Percentiles rank a stretch among this genome's conserved stretches.
phyloP scores from a whole-genome alignment of 2,329 filamentous ascomycete species.

The Cladosporium cucumerinum region DNA sequence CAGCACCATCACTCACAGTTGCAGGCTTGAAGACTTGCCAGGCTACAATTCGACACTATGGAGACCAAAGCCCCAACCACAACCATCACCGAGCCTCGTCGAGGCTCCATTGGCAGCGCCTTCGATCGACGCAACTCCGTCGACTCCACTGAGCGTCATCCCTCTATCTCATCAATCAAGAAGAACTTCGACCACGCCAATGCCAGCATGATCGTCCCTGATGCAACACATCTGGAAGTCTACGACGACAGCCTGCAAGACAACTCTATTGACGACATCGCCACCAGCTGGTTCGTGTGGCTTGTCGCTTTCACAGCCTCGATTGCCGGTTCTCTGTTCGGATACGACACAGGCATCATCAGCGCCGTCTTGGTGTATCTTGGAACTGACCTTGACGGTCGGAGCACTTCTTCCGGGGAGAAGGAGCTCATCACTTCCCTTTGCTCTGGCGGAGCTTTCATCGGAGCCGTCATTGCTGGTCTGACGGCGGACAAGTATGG shows the following conservation, averaged over 20 bases:
- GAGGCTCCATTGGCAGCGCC: slow-evolving; percentile 1
- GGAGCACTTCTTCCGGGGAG: slow-evolving; percentile 32
- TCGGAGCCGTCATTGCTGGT: slow-evolving; percentile 38
- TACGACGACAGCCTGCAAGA: slow-evolving; percentile 14
- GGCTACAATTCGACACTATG: not conserved
- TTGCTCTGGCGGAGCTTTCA: slow-evolving; percentile 37
- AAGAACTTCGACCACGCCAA: slow-evolving; percentile 22
- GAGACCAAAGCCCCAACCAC: not conserved
- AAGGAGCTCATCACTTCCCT: slow-evolving; percentile 41
- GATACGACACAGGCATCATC: slow-evolving; percentile 41
- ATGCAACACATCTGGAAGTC: slow-evolving; percentile 23
- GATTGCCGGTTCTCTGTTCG: slow-evolving; percentile 25
- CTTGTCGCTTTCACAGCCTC: slow-evolving; percentile 25
- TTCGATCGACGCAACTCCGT: slow-evolving; percentile 2
- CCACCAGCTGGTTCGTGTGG: slow-evolving; percentile 25
- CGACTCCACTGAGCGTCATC: slow-evolving; percentile 5
- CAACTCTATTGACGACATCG: slow-evolving; percentile 25
- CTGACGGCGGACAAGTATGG: slow-evolving; percentile 37
- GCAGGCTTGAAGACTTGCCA: not conserved
- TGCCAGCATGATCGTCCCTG: slow-evolving; percentile 18
- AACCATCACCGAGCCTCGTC: not conserved
- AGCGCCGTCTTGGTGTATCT: slow-evolving; percentile 39
- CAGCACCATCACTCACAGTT: not conserved
- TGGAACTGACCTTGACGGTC: slow-evolving; percentile 33
- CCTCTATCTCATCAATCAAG: slow-evolving; percentile 17